phyloP scores from a whole-genome alignment of 768 basidiomycete species.

The Sistotremastrum niveocremeum region DNA sequence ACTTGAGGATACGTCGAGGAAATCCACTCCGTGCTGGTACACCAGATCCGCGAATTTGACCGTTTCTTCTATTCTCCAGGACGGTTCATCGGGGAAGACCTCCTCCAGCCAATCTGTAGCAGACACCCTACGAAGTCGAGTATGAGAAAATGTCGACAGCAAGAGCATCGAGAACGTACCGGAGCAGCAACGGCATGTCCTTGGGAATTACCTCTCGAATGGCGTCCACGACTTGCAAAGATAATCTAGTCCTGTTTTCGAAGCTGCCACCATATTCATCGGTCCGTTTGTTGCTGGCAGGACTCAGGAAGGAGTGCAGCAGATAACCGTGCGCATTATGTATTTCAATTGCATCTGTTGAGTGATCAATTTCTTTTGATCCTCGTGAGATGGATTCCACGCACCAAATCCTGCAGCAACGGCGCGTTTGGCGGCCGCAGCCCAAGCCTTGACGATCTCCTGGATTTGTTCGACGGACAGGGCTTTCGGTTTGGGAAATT shows the following conservation, averaged over 20 bases:
- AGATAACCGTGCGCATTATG: constrained; percentile 13
- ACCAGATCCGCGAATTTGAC: constrained; percentile 45
- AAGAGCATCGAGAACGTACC: constrained; percentile 23
- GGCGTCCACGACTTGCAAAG: constrained; percentile 49
- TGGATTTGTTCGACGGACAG: constrained; percentile 45
- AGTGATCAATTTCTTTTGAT: too few species aligned
- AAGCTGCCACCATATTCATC: constrained; percentile 37
- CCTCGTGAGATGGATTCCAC: too few species aligned
- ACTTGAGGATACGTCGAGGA: constrained; percentile 59
- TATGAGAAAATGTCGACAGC: background rate
- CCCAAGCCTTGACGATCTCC: constrained; percentile 41
- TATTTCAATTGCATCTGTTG: too few species aligned
- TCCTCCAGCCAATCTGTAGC: constrained; percentile 66
- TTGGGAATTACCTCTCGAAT: constrained; percentile 45
- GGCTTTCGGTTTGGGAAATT: constrained; percentile 40
- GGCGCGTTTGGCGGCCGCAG: constrained; percentile 34
- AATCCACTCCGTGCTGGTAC: constrained; percentile 52
- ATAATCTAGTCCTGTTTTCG: constrained; percentile 43
- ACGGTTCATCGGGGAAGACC: constrained; percentile 39
- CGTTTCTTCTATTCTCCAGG: constrained; percentile 61
- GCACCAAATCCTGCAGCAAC: constrained; percentile 40
- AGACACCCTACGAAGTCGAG: constrained; percentile 32
- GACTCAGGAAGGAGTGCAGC: constrained; percentile 24
- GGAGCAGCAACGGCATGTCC: constrained; percentile 56
- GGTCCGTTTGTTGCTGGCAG: constrained; percentile 26